Conservation (phyloP, 306 rosid genomes). For the Quercus parvula region DNA sequence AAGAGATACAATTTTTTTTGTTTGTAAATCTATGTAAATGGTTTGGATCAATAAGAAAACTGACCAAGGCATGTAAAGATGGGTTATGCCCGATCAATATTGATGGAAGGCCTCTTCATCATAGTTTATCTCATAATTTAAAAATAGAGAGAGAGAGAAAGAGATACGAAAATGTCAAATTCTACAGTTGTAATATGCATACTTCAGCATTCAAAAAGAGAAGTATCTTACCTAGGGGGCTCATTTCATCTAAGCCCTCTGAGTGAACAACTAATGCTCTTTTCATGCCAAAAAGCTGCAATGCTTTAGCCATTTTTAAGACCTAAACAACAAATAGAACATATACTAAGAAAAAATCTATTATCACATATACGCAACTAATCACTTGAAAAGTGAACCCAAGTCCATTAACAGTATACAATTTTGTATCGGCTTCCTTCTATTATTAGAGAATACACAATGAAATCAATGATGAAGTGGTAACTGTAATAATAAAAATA, state of each 20-base stretch:
- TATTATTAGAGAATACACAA: neutral
- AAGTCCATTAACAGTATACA: slow-evolving; percentile 6
- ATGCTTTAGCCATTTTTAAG: slow-evolving; percentile 79
- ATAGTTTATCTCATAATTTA: no score
- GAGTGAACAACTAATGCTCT: slow-evolving; percentile 97
- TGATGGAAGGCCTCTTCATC: no score
- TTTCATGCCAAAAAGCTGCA: slow-evolving; percentile 81
- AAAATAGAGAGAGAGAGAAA: no score
- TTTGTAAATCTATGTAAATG: no score
- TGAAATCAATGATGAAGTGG: neutral
- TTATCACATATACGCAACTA: neutral
- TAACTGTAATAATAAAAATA: neutral
- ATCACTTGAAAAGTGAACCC: neutral
- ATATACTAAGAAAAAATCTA: slow-evolving; percentile 4
- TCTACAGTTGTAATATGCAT: slow-evolving; percentile 3
- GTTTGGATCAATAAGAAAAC: no score
- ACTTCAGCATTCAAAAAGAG: slow-evolving; percentile 9
- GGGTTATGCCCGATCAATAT: no score
- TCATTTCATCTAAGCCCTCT: slow-evolving; percentile 94
- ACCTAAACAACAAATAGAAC: slow-evolving; percentile 50
- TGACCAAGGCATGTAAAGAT: no score
- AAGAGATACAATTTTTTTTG: no score
- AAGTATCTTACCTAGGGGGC: slow-evolving; percentile 77
- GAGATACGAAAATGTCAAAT: neutral
- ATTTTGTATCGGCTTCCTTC: neutral